Base-by-base conservation (phyloP, 179 eudicot species). In the Silene coronaria region DNA sequence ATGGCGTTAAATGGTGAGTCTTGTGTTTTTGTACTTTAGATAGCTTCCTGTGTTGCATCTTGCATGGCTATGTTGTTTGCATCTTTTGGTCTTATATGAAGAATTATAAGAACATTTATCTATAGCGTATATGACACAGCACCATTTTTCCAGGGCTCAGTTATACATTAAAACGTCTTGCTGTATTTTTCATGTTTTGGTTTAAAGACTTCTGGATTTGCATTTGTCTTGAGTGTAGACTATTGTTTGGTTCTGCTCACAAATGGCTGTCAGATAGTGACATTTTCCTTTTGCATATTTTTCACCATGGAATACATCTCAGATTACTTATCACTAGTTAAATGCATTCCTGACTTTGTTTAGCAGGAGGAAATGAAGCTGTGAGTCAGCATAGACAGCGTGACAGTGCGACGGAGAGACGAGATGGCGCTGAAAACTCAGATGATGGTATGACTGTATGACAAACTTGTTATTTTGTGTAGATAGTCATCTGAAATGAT, bases 341-440 rank as follows among this genome's bases (percentile, higher is more conserved):
- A 70, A 28, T 13, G 78, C 71, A 70, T 48, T 38, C 63, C n/a
- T 75, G 57, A 61, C 60, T 62, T 24, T 76, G 62, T 66, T 55
- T 34, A 66, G 58, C 70, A 72, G 74, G 85, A 86, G 97, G 91
- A 70, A 84, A 81, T 79, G 92, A 88, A 80, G 86, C 88, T 70
- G 77, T 71, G 67, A 84, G 81, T 65, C 89, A 86, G 80, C 84
- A 60, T 64, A 80, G 76, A 80, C 75, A 60, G 73, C 67, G 57
- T 75, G 86, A 85, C 75, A 70, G 28, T 36, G 23, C 58, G 45
- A 32, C 17, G 36, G 81, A 80, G 24, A 76, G 75, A 74, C 66
- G 72, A 70, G 88, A 80, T 63, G 76, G 79, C 38, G 67, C 88
- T 38, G 72, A 85, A 38, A 80, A 74, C 79, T 62, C 77, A 73